Percentiles rank a stretch among this genome's conserved stretches.
These are phyloP conservation scores for Trypanosoma boissoni DNA, from an alignment of 208 protist species.

Conservation along the genomic window DNA sequence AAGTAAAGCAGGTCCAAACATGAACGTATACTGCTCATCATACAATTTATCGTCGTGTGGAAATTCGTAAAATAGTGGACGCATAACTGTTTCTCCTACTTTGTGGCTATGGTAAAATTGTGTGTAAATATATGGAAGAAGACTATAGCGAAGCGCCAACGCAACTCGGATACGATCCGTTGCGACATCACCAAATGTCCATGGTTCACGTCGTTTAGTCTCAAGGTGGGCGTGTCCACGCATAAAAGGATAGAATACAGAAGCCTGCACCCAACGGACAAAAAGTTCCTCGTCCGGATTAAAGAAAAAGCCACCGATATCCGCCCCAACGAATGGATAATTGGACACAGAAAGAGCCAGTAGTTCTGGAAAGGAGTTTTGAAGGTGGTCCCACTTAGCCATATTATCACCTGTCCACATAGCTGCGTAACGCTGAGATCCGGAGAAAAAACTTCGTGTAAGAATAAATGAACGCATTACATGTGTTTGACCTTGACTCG, in stretches of 20 bases:
- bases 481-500: slow-evolving; percentile 29
- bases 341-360: slow-evolving; percentile 95
- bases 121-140: slow-evolving; percentile 98
- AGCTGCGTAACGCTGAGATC: slow-evolving; percentile 95
- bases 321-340: slow-evolving; percentile 95
- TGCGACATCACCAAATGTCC: slow-evolving; percentile 88
- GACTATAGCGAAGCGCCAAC: slow-evolving; percentile 88
- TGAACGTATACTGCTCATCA: slow-evolving; percentile 88
- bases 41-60: slow-evolving; percentile 74
- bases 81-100: slow-evolving; percentile 88
- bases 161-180: slow-evolving; percentile 66
- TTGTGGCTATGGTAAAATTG: slow-evolving; percentile 85
- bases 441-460: slow-evolving; percentile 98
- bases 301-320: slow-evolving; percentile 99
- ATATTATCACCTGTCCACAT: slow-evolving; percentile 99
- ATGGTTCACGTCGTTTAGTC: slow-evolving; percentile 97
- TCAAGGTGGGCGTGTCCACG: slow-evolving; percentile 96
- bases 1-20: slow-evolving; percentile 90
- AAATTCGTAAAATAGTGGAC: slow-evolving; percentile 95
- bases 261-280: slow-evolving; percentile 97
- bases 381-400: slow-evolving; percentile 94
- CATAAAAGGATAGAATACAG: slow-evolving; percentile 97
- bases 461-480: slow-evolving; percentile 96
- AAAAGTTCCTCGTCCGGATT: slow-evolving; percentile 96
- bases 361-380: slow-evolving; percentile 94